Evolutionary conservation across 2,329 filamentous ascomycete species (phyloP), one percentile per base, ranked within the genome.

Genomic region (Verticillium zaregamsianum): DNA sequence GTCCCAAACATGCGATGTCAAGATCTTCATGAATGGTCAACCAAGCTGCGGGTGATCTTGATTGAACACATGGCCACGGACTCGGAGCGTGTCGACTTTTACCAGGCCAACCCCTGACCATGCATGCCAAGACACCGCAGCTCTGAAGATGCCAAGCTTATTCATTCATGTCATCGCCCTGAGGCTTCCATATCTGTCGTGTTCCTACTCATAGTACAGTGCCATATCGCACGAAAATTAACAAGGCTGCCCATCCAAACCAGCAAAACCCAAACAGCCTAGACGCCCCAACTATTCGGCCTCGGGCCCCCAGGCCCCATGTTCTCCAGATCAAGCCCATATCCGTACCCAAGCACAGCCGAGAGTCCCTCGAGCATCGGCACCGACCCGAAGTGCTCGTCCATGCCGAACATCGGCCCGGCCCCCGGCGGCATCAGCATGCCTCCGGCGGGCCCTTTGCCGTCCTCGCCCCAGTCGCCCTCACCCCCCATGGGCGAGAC

Each of bases 321-420:
- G 15, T 59, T 62, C 17, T 64, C 63, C 1, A 64, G 59, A 0
- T 62, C 61, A 5, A 59, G 57, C 20, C 49, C 63, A 40, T 63
- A 64, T 1, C 63, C 63, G 15, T 64, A 63, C 17, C 57, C 63
- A n/a, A 64, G 61, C 63, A 64, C 59, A 14, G 61, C 56, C 3
- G 63, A 63, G 8, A 52, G 20, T 2, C 45, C 45, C 45, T 52
- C 45, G n/a, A 52, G 45, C 45, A 52, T 52, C n/a, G 74, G 74
- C 56, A 77, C 74, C 5, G 74, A 74, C 3, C 73, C 73, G 58
- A 77, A 73, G 49, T 69, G 73, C 40, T 73, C 65, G 56, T 77
- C 74, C 59, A 76, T 74, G 0, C 73, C 72, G 57, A 76, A 74
- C 52, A 76, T 76, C 0, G 73, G 72, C 61, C 45, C 45, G 8